These are phyloP conservation scores for Coemansia sp. DNA, from an alignment of 192 early-diverging fungal species.

Conservation along the genomic window DNA sequence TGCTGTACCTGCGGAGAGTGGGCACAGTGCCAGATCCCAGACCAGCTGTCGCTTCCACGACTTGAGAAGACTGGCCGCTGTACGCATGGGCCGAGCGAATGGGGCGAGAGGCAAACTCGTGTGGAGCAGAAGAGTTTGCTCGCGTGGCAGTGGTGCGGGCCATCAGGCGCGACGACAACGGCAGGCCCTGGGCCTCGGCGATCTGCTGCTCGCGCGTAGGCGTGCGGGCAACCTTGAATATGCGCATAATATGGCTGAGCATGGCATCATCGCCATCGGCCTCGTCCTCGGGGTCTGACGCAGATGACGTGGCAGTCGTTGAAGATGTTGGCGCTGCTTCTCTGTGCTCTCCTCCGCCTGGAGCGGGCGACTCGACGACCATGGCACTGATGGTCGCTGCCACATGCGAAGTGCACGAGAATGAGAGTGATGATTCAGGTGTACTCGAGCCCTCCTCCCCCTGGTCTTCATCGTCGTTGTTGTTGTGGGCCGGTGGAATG, in stretches of 20 bases:
- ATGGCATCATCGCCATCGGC: conserved; percentile 17
- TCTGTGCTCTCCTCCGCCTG: too few species aligned
- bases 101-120: background rate
- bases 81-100: background rate
- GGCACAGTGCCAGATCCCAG: background rate
- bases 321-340: background rate
- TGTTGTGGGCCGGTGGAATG: background rate
- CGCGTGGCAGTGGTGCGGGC: background rate
- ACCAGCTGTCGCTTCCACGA: background rate
- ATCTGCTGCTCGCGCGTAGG: conserved; percentile 30
- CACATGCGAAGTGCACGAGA: conserved; percentile 3
- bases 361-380: background rate
- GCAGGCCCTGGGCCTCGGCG: conserved; percentile 47
- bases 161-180: conserved; percentile 33
- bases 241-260: conserved; percentile 28
- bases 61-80: background rate
- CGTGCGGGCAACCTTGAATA: conserved; percentile 32
- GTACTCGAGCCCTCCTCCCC: background rate
- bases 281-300: background rate
- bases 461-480: too few species aligned
- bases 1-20: background rate
- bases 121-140: conserved; percentile 1
- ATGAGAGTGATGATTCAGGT: background rate
- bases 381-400: conserved; percentile 15
- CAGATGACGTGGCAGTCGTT: background rate